Percentiles rank a stretch among this genome's conserved stretches.
Conservation (phyloP, 257 asterid genomes). For the Striga asiatica region DNA sequence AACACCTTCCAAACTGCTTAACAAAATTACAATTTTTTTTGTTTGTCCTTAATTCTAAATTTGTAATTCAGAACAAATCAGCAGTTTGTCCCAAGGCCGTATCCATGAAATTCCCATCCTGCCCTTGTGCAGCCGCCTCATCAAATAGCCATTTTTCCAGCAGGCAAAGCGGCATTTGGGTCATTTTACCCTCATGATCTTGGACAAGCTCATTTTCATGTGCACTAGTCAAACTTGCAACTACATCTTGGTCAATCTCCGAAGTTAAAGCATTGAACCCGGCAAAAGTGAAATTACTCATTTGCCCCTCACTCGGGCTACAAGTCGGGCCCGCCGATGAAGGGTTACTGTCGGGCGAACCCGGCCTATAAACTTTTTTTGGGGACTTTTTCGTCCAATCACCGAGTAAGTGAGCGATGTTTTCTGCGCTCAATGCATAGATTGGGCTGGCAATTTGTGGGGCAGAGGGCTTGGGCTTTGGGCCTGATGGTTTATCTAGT, state of each 20-base stretch:
- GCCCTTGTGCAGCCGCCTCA: slow-evolving; percentile 43
- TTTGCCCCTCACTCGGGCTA: slow-evolving; percentile 55
- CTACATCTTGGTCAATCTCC: slow-evolving; percentile 5
- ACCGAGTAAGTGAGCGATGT: slow-evolving; percentile 54
- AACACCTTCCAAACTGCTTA: no score
- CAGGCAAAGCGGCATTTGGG: slow-evolving; percentile 30
- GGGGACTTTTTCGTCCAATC: slow-evolving; percentile 42
- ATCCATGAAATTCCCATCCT: slow-evolving; percentile 48
- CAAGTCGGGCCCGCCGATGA: slow-evolving; percentile 26
- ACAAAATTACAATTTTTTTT: no score
- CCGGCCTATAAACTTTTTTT: neutral
- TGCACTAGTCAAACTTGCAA: slow-evolving; percentile 13
- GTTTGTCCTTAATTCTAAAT: no score
- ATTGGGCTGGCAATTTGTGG: slow-evolving; percentile 10
- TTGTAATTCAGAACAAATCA: slow-evolving; percentile 75
- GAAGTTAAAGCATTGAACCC: slow-evolving; percentile 33
- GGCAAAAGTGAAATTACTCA: slow-evolving; percentile 15
- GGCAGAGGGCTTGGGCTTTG: slow-evolving; percentile 13
- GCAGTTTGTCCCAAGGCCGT: slow-evolving; percentile 53
- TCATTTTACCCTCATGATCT: slow-evolving; percentile 15
- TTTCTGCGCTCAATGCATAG: slow-evolving; percentile 57
- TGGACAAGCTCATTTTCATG: slow-evolving; percentile 6
- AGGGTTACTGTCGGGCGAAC: slow-evolving; percentile 21
- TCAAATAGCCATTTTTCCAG: slow-evolving; percentile 59
- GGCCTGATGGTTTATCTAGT: slow-evolving; percentile 23